Base-by-base conservation (phyloP, 306 rosid genomes). In the Quercus ilex region DNA sequence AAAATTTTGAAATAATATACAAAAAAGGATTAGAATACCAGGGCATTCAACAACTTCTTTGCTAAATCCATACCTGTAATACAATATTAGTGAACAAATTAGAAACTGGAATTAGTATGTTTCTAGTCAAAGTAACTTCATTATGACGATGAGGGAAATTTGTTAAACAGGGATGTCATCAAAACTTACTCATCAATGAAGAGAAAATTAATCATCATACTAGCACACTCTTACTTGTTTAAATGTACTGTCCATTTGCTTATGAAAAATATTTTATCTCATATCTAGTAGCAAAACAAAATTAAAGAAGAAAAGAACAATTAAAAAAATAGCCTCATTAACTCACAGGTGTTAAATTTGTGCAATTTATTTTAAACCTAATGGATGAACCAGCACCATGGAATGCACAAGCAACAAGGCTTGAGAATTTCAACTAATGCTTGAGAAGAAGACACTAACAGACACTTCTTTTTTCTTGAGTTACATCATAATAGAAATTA, bases 1-100 rank as follows among this genome's bases (percentile, higher is more conserved):
- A 72, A 51, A 55, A 2, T 13, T 49, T 30, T 43, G 13, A 67
- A 46, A 23, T 15, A 20, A 78, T 23, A 63, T 20, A 60, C 69
- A 28, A 55, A 59, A 63, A 57, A 20, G 49, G 80, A 78, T 20
- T 69, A 43, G 71, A 76, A 76, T 91, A 93, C 97, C 97, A 4
- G 97, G 97, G 78, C 92, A 93, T 79, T 93, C 96, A 80, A 93
- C 97, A 73, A 93, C 91, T 84, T 89, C 96, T 87, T 89, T 88
- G 90, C 96, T 91, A 86, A 93, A 93, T 71, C 97, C 96, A 77
- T 91, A 93, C 94, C 97, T 93, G 94, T 77, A 56, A 74, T 49
- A 79, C 5, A 68, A 33, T 79, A 62, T 77, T 55, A 72, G 75
- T 21, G n/a, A 80, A 31, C 12, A 71, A 64, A 38, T 80, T 74